These are phyloP conservation scores for Colletotrichum paranaense DNA, from an alignment of 2,329 filamentous ascomycete genomes.

Conservation along the genomic window DNA sequence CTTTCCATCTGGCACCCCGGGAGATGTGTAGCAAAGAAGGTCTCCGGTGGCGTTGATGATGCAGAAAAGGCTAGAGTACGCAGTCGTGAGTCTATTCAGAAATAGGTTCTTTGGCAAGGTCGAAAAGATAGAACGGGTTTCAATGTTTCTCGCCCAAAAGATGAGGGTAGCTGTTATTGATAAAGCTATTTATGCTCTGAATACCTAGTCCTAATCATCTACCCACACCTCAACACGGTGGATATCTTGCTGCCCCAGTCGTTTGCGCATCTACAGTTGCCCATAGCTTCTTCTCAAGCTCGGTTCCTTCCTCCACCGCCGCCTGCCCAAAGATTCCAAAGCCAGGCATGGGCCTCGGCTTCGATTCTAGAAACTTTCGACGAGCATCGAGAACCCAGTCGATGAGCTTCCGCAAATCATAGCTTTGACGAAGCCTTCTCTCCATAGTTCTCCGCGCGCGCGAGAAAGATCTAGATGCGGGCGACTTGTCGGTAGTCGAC, in stretches of 20 bases:
- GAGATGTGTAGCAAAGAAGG: conserved; percentile 41
- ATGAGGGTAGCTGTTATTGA: no score
- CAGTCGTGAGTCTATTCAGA: neutral
- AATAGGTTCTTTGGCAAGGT: neutral
- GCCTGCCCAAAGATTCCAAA: conserved; percentile 12
- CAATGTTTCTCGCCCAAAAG: no score
- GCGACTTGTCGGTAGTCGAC: neutral
- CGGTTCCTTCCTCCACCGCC: neutral
- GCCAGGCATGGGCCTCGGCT: conserved; percentile 18
- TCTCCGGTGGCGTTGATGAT: neutral
- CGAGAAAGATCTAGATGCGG: neutral
- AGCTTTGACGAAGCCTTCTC: conserved; percentile 1
- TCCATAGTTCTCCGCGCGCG: conserved; percentile 21
- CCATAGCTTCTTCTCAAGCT: conserved; percentile 14
- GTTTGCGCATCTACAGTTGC: conserved; percentile 2
- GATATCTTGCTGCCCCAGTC: neutral
- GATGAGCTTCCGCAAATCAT: conserved; percentile 14
- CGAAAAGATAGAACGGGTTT: neutral
- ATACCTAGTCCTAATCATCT: no score
- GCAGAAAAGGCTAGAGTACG: conserved; percentile 3
- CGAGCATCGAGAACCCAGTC: conserved; percentile 19
- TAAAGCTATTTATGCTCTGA: neutral
- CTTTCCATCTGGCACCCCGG: conserved; percentile 59
- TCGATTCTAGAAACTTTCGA: neutral
- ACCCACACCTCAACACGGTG: neutral